Base-by-base conservation (phyloP, 768 basidiomycete species). In the Fomitopsis serialis region DNA sequence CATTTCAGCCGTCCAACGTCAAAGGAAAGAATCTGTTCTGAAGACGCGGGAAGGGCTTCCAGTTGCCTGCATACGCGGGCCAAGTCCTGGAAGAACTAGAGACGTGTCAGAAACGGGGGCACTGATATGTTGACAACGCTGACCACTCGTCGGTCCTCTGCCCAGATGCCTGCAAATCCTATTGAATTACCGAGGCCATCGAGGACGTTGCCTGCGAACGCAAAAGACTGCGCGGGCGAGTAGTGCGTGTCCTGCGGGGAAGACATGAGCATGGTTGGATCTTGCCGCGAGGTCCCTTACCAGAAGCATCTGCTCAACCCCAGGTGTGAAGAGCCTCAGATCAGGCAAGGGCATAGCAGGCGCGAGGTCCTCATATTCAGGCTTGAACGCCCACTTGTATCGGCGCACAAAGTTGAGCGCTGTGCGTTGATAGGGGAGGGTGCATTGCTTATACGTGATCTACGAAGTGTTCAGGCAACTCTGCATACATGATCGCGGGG, bases 381-480 rank as follows among this genome's bases (percentile, higher is more conserved):
- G 68, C 22, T 72, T 65, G 57, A 84, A 89, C 0, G 87, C 83
- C 89, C 89, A 92, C 62, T 92, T 92, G 60, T 89, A 89, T 34
- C 89, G 77, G 13, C 82, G 75, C 36, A 74, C 64, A 61, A 85
- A 83, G 60, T 82, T 85, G 42, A 82, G 74, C 22, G 75, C 69
- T 58, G 78, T 74, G 19, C 77, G 78, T 46, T 73, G 70, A 73
- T 76, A 77, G 19, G 79, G 71, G 12, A 76, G 70, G 2, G 75
- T 75, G 19, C 79, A 66, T 13, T 74, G 62, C 17, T 75, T 74
- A 50, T 79, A 65, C 2, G 78, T 77, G 11, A 79, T 71, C 83
- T 87, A 46, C 10, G 17, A 27, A 42, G 42, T 1, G 32, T 17
- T 22, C 50, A 36, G 19, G 50, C 22, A 36, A 25, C 3, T 42